Conservation (phyloP, 345 rosid genomes). For the Cochlearia excelsa region DNA sequence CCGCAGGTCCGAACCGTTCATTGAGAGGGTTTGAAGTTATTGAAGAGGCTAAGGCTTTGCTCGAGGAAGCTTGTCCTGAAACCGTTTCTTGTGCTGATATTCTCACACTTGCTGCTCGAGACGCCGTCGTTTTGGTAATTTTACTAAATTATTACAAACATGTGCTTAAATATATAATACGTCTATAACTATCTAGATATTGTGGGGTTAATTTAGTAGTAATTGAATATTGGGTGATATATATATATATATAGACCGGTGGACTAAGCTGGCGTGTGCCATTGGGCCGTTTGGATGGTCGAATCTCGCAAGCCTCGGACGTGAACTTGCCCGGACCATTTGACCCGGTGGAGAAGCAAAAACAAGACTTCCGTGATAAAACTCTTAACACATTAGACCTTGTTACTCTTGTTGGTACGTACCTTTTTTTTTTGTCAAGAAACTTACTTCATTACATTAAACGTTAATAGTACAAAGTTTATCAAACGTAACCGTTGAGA, state of each 20-base stretch:
- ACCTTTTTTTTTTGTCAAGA: too few relatives aligned
- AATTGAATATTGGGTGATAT: not conserved
- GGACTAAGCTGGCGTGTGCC: slow-evolving; percentile 35
- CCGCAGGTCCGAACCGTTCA: slow-evolving; percentile 35
- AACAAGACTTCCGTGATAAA: slow-evolving; percentile 34
- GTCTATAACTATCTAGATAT: too few relatives aligned
- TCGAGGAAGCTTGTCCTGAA: slow-evolving; percentile 41
- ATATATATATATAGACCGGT: slow-evolving; percentile 24
- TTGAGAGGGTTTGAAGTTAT: slow-evolving; percentile 41
- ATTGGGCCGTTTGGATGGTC: slow-evolving; percentile 37
- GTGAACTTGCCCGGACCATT: slow-evolving; percentile 39
- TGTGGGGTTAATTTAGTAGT: not conserved
- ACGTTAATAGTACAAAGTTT: too few relatives aligned
- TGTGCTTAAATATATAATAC: not conserved
- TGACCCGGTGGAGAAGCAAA: slow-evolving; percentile 37
- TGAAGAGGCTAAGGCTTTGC: slow-evolving; percentile 38
- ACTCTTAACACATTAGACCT: slow-evolving; percentile 45
- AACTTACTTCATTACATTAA: too few relatives aligned
- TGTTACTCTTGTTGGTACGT: slow-evolving; percentile 49
- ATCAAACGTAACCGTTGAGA: too few relatives aligned
- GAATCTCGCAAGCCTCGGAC: slow-evolving; percentile 36
- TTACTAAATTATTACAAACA: not conserved
- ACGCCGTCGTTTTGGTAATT: slow-evolving; percentile 42
- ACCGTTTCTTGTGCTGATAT: slow-evolving; percentile 54
- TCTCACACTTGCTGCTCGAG: slow-evolving; percentile 49